Conservation (phyloP, 768 basidiomycete genomes). For the Leucocoprinus leucothites region DNA sequence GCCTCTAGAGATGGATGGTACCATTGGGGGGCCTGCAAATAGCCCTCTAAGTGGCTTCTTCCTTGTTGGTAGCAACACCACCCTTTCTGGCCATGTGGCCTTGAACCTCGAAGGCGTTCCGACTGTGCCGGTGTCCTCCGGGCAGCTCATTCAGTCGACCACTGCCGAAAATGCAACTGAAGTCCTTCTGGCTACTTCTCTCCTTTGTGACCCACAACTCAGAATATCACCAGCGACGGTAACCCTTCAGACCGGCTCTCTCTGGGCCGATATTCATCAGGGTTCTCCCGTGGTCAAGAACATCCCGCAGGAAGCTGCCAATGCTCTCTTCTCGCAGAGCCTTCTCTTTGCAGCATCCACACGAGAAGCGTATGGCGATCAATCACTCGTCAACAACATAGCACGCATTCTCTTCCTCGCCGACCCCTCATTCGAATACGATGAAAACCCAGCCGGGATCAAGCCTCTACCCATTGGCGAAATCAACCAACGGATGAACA, state of each 20-base stretch:
- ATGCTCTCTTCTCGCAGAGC: slow-evolving; percentile 1
- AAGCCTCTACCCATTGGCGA: not conserved
- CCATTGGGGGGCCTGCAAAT: not conserved
- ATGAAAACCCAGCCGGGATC: not conserved
- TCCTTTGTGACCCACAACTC: slow-evolving; percentile 2
- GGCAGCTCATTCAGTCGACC: not conserved
- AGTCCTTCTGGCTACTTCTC: not conserved
- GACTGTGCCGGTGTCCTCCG: not conserved
- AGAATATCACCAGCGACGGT: not conserved
- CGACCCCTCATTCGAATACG: not conserved
- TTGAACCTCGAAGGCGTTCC: slow-evolving; percentile 1
- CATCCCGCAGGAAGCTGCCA: not conserved
- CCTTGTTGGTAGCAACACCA: slow-evolving; percentile 5
- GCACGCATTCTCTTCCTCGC: not conserved
- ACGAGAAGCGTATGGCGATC: not conserved
- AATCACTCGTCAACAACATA: not conserved
- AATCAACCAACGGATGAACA: slow-evolving; percentile 4
- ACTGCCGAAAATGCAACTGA: not conserved
- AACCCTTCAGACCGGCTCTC: not conserved
- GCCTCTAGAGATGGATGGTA: not conserved
- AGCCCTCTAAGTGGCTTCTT: not conserved
- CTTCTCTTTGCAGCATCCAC: not conserved
- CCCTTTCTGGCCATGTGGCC: not conserved
- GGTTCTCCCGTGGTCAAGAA: not conserved
- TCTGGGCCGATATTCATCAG: not conserved